Evolutionary conservation across 2,329 filamentous ascomycete species (phyloP).

Genomic region (Orbilia oligospora): DNA sequence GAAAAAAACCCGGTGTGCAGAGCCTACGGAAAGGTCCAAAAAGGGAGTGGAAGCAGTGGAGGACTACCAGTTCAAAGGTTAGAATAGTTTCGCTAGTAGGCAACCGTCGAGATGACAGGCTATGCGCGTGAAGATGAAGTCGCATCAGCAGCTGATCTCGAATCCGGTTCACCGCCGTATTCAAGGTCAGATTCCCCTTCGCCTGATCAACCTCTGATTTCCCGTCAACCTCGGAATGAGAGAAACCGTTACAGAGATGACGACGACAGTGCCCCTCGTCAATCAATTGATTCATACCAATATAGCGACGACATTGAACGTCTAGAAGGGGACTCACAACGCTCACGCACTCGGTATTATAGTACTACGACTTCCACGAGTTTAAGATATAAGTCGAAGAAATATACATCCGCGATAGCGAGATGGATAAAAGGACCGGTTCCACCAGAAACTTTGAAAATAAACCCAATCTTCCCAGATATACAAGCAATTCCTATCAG

Average conservation of each 20-base stretch:
- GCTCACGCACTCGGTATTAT: constrained; percentile 54
- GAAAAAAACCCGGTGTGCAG: constrained; percentile 18
- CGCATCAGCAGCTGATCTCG: constrained; percentile 61
- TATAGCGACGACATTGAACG: constrained; percentile 58
- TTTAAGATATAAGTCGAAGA: constrained; percentile 45
- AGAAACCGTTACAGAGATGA: constrained; percentile 38
- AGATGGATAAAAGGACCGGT: constrained; percentile 70
- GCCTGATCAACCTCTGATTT: constrained; percentile 57
- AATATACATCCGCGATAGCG: constrained; percentile 37
- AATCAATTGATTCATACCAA: constrained; percentile 24
- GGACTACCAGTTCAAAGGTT: constrained; percentile 27
- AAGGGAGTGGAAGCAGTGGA: constrained; percentile 27
- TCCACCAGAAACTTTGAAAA: constrained; percentile 71
- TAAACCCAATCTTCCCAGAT: constrained; percentile 75
- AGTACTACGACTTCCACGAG: constrained; percentile 46
- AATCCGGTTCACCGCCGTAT: constrained; percentile 60
- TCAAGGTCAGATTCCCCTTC: constrained; percentile 61
- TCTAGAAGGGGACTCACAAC: constrained; percentile 47
- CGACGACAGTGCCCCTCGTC: constrained; percentile 14
- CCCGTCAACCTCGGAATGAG: constrained; percentile 24
- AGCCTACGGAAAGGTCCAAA: constrained; percentile 11
- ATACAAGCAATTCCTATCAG: constrained; percentile 78
- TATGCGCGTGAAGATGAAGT: constrained; percentile 51
- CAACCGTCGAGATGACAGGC: constrained; percentile 60
- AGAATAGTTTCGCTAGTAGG: constrained; percentile 40